These are phyloP conservation scores for Podospora pseudoanserina DNA, from an alignment of 495 filamentous ascomycete species.

Conservation along the genomic window DNA sequence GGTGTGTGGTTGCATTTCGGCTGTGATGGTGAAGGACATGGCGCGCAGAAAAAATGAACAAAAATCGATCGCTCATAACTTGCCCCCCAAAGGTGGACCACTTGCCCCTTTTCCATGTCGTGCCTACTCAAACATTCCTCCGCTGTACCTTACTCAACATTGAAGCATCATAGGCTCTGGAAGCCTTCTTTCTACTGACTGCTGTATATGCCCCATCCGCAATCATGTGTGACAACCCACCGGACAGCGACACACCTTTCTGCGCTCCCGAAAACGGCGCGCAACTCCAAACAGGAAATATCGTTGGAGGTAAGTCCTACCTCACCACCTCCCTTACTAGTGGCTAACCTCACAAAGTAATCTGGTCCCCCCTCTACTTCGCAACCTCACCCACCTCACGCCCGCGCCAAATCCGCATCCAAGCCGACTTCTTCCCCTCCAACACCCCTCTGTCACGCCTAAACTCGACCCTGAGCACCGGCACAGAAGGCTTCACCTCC, in stretches of 20 bases:
- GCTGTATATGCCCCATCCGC: neutral
- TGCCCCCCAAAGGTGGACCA: too few species aligned
- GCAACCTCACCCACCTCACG: constrained; percentile 2
- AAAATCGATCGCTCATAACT: too few species aligned
- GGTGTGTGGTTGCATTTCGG: neutral
- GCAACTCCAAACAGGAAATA: constrained; percentile 1
- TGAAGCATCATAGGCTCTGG: neutral
- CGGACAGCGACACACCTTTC: constrained; percentile 1
- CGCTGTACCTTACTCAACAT: neutral
- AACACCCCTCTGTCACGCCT: neutral
- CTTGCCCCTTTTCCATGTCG: too few species aligned
- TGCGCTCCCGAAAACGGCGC: neutral
- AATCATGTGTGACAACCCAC: constrained; percentile 1
- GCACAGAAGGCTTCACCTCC: constrained; percentile 22
- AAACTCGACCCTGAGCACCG: neutral
- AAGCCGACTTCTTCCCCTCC: constrained; percentile 19
- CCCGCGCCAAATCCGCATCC: constrained; percentile 16
- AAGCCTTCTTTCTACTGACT: neutral
- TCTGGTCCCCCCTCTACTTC: constrained; percentile 7
- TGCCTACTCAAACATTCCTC: too few species aligned
- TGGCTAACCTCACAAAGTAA: neutral
- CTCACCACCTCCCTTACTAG: neutral
- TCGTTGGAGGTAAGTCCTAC: neutral
- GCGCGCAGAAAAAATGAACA: neutral
- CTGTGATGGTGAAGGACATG: constrained; percentile 1